These are phyloP conservation scores for Hebeloma cylindrosporum DNA, from an alignment of 768 basidiomycete genomes.

Conservation along the genomic window DNA sequence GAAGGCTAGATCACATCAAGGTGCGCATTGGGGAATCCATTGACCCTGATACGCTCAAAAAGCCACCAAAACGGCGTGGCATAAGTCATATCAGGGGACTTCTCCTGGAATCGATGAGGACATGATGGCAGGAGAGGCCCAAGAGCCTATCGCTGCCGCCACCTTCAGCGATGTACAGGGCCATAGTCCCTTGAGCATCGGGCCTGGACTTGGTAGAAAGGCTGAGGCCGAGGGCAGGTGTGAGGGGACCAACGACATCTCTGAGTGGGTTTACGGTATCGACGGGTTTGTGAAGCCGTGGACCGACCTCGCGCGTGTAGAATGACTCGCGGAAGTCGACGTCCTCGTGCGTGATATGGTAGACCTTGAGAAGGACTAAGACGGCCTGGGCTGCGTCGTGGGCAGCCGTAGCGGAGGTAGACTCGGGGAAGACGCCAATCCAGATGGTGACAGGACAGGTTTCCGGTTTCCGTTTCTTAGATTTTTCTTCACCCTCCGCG, in stretches of 20 bases:
- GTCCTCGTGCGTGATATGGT: slow-evolving; percentile 34
- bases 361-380: slow-evolving; percentile 31
- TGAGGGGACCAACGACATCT: slow-evolving; percentile 34
- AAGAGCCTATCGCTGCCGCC: no score
- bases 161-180: slow-evolving; percentile 32
- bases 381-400: slow-evolving; percentile 30
- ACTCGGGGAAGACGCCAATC: slow-evolving; percentile 38
- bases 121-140: no score
- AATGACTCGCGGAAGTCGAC: slow-evolving; percentile 36
- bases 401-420: slow-evolving; percentile 29
- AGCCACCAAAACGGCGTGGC: no score
- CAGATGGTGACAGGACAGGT: slow-evolving; percentile 37
- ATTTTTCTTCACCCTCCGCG: slow-evolving; percentile 23
- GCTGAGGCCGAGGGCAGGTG: slow-evolving; percentile 36
- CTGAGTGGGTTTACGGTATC: slow-evolving; percentile 29
- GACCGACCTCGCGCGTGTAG: slow-evolving; percentile 23
- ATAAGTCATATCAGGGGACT: no score
- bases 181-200: slow-evolving; percentile 35
- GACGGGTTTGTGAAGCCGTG: slow-evolving; percentile 31
- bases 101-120: no score
- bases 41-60: no score
- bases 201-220: slow-evolving; percentile 32
- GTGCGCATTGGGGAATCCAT: no score
- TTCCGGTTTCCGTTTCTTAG: slow-evolving; percentile 24
- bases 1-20: no score